These are phyloP conservation scores for Bryum argenteum DNA, from an alignment of 225 moss, liverwort and hornwort genomes.

Conservation along the genomic window DNA sequence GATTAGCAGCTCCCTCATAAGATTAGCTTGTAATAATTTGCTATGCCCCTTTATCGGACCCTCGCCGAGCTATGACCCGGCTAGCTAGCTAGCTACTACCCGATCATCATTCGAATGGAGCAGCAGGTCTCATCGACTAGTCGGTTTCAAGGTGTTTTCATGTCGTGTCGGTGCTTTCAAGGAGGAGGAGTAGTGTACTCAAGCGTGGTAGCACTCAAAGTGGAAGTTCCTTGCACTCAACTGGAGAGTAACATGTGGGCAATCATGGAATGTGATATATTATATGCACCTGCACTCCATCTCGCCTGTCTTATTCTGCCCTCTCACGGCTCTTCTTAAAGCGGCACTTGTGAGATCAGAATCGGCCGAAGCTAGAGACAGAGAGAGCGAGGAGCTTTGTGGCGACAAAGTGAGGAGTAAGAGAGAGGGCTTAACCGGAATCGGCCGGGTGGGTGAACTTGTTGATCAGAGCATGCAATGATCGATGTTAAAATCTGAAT, in stretches of 20 bases:
- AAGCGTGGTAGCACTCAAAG: not conserved
- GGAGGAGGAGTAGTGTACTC: not conserved
- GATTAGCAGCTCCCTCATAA: too few species aligned
- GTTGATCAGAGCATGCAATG: conserved; percentile 11
- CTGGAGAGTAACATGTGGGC: not conserved
- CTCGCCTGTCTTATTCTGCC: conserved; percentile 4
- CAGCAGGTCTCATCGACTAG: conserved; percentile 18
- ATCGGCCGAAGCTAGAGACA: not conserved
- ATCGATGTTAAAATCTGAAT: too few species aligned
- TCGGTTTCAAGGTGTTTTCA: not conserved
- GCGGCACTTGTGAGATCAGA: not conserved
- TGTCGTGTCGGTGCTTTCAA: conserved; percentile 22
- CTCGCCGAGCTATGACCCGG: too few species aligned
- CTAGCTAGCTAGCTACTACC: too few species aligned
- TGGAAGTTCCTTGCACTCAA: not conserved
- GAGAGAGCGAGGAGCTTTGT: conserved; percentile 25
- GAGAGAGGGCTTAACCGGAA: conserved; percentile 42
- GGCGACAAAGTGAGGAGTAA: conserved; percentile 49
- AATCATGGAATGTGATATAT: not conserved
- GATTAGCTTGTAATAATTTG: too few species aligned
- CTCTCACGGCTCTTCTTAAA: not conserved
- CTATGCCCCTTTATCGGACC: too few species aligned
- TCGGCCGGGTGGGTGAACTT: too few species aligned
- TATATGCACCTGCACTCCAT: conserved; percentile 6
- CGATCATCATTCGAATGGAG: not conserved